These are phyloP conservation scores for Microdochium paspali DNA, from an alignment of 2,329 filamentous ascomycete genomes.

Conservation along the genomic window DNA sequence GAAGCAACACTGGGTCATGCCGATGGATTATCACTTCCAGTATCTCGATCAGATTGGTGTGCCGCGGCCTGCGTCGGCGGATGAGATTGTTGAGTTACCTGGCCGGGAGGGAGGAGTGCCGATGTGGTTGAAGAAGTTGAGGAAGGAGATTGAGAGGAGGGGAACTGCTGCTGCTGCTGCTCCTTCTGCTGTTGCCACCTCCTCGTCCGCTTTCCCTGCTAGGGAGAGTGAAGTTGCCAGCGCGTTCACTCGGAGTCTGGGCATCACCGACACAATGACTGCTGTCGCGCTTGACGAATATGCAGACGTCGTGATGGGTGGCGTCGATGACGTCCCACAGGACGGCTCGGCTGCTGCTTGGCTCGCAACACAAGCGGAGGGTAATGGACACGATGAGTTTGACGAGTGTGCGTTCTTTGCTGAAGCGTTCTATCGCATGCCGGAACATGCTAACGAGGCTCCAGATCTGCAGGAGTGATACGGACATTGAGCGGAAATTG, in stretches of 20 bases:
- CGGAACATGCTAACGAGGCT: background rate
- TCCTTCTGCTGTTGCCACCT: background rate
- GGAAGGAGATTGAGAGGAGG: background rate
- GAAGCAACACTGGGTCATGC: background rate
- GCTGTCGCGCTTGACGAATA: no score
- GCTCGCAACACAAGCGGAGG: background rate
- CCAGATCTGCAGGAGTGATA: background rate
- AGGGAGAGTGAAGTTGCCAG: no score
- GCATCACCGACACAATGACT: no score
- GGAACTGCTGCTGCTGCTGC: background rate
- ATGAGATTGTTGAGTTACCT: background rate
- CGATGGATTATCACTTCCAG: background rate
- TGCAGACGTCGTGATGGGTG: no score
- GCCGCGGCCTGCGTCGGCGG: background rate
- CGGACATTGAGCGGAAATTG: no score
- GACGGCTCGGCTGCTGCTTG: no score
- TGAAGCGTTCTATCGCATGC: background rate
- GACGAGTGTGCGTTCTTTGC: background rate
- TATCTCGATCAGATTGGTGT: background rate
- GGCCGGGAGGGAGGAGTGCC: background rate
- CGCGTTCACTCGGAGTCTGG: no score
- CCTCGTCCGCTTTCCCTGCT: no score
- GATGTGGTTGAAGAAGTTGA: background rate
- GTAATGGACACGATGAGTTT: background rate
- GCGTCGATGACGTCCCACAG: no score